These are phyloP conservation scores for Phytophthora nicotianae DNA, from an alignment of 352 stramenopile species.

Conservation along the genomic window DNA sequence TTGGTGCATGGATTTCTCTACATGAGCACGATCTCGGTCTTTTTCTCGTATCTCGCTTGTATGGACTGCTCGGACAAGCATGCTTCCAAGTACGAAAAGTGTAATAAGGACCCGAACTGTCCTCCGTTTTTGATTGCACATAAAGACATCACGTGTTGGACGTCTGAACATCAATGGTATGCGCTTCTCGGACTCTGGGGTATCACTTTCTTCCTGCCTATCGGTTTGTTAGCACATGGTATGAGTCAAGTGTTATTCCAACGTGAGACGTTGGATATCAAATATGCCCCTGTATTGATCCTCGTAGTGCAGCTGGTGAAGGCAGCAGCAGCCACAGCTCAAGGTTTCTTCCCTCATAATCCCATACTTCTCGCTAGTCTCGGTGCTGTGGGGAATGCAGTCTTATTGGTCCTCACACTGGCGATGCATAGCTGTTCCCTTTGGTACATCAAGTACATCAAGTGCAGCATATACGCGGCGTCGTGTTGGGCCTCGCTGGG, in stretches of 20 bases:
- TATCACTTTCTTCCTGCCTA: slow-evolving; percentile 62
- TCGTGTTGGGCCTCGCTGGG: slow-evolving; percentile 50
- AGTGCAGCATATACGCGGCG: slow-evolving; percentile 52
- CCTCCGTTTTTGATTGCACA: slow-evolving; percentile 52
- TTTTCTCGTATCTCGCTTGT: slow-evolving; percentile 63
- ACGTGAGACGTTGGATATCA: slow-evolving; percentile 63
- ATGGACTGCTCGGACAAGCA: slow-evolving; percentile 38
- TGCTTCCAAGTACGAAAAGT: slow-evolving; percentile 9
- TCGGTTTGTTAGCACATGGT: slow-evolving; percentile 60
- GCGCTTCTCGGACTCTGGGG: slow-evolving; percentile 62
- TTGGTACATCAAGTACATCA: slow-evolving; percentile 58
- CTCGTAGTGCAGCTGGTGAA: slow-evolving; percentile 64
- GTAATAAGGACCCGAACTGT: not conserved
- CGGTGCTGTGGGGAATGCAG: slow-evolving; percentile 41
- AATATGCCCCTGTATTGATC: slow-evolving; percentile 59
- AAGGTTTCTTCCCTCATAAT: slow-evolving; percentile 57
- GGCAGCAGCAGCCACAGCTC: slow-evolving; percentile 42
- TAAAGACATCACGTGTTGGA: slow-evolving; percentile 53
- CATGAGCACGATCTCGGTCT: slow-evolving; percentile 65
- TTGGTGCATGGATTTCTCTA: slow-evolving; percentile 59
- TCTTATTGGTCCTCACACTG: slow-evolving; percentile 45
- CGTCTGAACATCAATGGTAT: slow-evolving; percentile 41
- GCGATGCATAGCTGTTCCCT: slow-evolving; percentile 53
- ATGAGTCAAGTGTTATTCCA: slow-evolving; percentile 76
- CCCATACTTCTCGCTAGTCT: slow-evolving; percentile 41